Conservation (phyloP, 306 rosid species). For the Lathyrus oleraceus region DNA sequence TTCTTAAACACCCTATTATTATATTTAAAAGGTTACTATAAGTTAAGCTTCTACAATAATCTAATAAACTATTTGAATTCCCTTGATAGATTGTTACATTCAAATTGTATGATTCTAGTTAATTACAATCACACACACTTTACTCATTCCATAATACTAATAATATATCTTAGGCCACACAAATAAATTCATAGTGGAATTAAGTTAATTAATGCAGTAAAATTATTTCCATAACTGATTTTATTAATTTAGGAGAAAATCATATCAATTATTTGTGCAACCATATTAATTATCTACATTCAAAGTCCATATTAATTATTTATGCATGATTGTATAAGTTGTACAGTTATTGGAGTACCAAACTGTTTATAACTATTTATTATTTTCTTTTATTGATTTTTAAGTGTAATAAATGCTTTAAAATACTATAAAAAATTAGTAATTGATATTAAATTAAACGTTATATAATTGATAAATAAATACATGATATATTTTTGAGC, state of each 20-base stretch:
- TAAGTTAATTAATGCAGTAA: background rate
- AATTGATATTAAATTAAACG: too few relatives aligned
- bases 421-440: too few relatives aligned
- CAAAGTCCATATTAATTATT: too few relatives aligned
- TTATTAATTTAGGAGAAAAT: background rate
- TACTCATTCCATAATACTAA: background rate
- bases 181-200: background rate
- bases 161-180: background rate
- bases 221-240: conserved; percentile 23
- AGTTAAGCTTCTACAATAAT: conserved; percentile 33
- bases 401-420: too few relatives aligned
- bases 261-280: background rate
- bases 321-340: conserved; percentile 2
- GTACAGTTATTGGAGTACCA: background rate
- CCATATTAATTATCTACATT: too few relatives aligned
- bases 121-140: background rate
- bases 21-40: conserved; percentile 25
- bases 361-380: too few relatives aligned
- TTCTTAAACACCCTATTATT: conserved; percentile 43
- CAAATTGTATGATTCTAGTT: background rate
- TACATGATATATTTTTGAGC: too few relatives aligned
- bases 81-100: conserved; percentile 29
- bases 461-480: too few relatives aligned
- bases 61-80: conserved; percentile 32
- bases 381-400: too few relatives aligned